Conservation (phyloP, 2,329 filamentous ascomycete genomes). For the Triangularia setosa region DNA sequence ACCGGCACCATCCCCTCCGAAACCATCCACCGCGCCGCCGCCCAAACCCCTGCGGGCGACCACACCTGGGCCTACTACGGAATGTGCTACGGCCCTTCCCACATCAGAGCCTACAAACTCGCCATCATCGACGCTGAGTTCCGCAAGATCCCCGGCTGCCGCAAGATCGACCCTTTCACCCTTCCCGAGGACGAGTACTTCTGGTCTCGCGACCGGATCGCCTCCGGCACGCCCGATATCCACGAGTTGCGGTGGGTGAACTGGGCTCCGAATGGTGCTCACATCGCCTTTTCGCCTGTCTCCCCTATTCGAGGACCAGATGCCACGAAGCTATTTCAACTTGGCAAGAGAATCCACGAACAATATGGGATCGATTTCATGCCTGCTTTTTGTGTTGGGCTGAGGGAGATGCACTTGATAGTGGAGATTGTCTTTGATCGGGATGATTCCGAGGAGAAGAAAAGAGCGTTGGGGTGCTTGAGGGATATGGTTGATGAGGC, state of each 20-base stretch:
- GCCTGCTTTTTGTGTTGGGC: conserved; percentile 38
- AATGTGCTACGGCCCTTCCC: conserved; percentile 37
- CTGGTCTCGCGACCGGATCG: conserved; percentile 35
- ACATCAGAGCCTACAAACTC: conserved; percentile 32
- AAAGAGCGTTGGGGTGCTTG: conserved; percentile 31
- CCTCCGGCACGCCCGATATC: conserved; percentile 33
- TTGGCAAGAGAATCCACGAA: conserved; percentile 33
- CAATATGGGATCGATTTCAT: conserved; percentile 39
- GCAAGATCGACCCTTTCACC: conserved; percentile 40
- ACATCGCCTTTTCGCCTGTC: conserved; percentile 52
- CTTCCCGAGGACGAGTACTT: conserved; percentile 39
- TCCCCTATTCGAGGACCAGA: conserved; percentile 40
- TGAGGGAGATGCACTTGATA: conserved; percentile 34
- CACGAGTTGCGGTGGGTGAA: conserved; percentile 41
- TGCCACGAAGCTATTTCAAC: conserved; percentile 36
- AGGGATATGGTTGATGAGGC: conserved; percentile 39
- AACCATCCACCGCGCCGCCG: conserved; percentile 31
- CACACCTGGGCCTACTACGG: conserved; percentile 49
- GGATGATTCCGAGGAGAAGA: conserved; percentile 36
- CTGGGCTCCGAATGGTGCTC: conserved; percentile 50
- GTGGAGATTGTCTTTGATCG: conserved; percentile 50
- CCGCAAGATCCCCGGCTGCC: conserved; percentile 37
- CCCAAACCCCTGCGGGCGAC: conserved; percentile 31
- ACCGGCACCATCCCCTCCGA: conserved; percentile 32
- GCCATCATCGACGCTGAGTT: conserved; percentile 42